phyloP scores from a whole-genome alignment of 768 basidiomycete genomes.

The Russula earlei region DNA sequence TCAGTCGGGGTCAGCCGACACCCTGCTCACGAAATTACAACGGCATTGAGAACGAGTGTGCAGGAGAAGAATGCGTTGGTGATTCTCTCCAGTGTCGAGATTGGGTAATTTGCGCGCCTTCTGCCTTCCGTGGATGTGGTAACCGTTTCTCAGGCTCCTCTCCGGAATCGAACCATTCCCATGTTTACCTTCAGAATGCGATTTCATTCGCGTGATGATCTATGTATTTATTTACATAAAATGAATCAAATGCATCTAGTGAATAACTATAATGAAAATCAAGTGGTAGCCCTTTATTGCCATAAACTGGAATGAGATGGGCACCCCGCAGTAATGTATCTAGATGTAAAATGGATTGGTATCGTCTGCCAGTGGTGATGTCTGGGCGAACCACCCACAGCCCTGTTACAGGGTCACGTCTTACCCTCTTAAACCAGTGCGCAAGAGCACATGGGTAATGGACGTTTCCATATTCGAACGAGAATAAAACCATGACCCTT shows the following conservation, averaged over 20 bases:
- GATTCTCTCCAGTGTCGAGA: slow-evolving; percentile 30
- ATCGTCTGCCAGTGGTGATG: background rate
- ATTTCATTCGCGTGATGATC: slow-evolving; percentile 23
- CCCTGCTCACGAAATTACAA: no score
- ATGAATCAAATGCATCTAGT: slow-evolving; percentile 22
- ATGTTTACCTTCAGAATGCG: no score
- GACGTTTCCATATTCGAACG: background rate
- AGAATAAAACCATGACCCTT: background rate
- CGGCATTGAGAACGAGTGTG: no score
- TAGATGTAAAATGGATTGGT: background rate
- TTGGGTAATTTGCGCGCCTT: slow-evolving; percentile 33
- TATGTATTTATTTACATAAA: slow-evolving; percentile 25
- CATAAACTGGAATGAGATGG: background rate
- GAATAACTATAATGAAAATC: slow-evolving; percentile 10
- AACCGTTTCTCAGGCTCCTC: slow-evolving; percentile 35
- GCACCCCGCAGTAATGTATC: background rate
- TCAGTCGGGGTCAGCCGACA: no score
- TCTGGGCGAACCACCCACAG: background rate
- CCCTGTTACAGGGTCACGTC: background rate
- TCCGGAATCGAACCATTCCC: slow-evolving; percentile 55
- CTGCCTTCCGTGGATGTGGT: slow-evolving; percentile 32
- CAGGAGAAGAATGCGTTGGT: no score
- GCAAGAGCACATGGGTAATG: background rate
- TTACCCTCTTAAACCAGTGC: background rate
- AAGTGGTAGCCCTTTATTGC: background rate